Evolutionary conservation across 2,329 filamentous ascomycete species (phyloP).

Genomic region (Aspergillus calidoustus): DNA sequence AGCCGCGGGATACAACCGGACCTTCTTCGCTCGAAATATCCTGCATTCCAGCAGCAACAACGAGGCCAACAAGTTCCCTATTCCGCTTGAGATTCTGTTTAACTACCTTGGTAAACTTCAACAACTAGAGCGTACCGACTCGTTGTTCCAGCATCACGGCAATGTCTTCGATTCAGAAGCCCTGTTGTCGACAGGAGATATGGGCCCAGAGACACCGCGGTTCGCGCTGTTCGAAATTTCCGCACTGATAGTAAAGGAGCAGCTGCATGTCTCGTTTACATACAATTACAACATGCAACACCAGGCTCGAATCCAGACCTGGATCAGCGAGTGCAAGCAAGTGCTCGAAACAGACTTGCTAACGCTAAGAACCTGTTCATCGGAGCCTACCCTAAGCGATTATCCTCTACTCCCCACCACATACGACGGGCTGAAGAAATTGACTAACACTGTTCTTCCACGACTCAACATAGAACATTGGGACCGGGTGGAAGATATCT

Average conservation of each 20-base stretch:
- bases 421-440: conserved; percentile 44
- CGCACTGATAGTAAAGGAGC: conserved; percentile 53
- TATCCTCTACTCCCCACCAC: conserved; percentile 50
- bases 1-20: conserved; percentile 36
- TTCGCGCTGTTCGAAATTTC: conserved; percentile 58
- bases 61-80: conserved; percentile 39
- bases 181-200: conserved; percentile 47
- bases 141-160: conserved; percentile 48
- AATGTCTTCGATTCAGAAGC: conserved; percentile 36
- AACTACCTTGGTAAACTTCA: conserved; percentile 45
- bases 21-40: conserved; percentile 42
- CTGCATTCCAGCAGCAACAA: conserved; percentile 33
- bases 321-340: conserved; percentile 48
- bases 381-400: conserved; percentile 46
- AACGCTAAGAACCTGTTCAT: conserved; percentile 30
- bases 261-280: conserved; percentile 54
- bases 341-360: conserved; percentile 39
- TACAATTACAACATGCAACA: conserved; percentile 55
- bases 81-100: conserved; percentile 48
- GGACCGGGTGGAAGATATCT: conserved; percentile 40
- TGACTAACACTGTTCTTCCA: conserved; percentile 43
- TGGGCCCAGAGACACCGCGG: conserved; percentile 49
- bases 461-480: conserved; percentile 37
- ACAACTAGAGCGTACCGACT: conserved; percentile 51
- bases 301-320: conserved; percentile 46